Evolutionary conservation across 805 yeast genomes (phyloP).

Genomic region (Hanseniaspora thailandica): DNA sequence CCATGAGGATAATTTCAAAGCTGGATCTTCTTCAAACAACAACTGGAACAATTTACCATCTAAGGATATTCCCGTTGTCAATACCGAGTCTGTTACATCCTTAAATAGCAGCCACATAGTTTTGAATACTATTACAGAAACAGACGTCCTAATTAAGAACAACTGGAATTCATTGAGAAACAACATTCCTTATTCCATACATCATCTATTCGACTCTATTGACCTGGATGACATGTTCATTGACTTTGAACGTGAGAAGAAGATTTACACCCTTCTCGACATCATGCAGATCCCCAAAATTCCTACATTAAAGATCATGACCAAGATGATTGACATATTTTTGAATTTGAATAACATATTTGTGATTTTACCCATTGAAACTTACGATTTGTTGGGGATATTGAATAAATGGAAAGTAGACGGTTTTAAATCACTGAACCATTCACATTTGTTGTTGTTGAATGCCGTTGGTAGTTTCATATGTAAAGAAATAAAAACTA

Average conservation of each 20-base stretch:
- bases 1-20: neutral
- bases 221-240: conserved; percentile 1
- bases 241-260: neutral
- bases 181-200: neutral
- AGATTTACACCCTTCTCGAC: conserved; percentile 1
- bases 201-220: conserved; percentile 3
- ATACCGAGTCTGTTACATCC: neutral
- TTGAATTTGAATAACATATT: neutral
- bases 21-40: neutral
- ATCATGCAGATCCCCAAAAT: neutral
- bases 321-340: conserved; percentile 1
- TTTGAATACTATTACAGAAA: neutral
- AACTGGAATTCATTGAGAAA: neutral
- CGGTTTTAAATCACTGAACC: conserved; percentile 9
- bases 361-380: conserved; percentile 10
- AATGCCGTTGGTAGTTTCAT: neutral
- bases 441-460: conserved; percentile 12
- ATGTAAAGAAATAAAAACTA: neutral
- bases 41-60: neutral
- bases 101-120: neutral
- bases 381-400: conserved; percentile 12
- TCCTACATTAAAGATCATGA: conserved; percentile 7
- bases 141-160: neutral
- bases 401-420: conserved; percentile 14
- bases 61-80: neutral